These are phyloP conservation scores for Xylaria sp. DNA, from an alignment of 2,329 filamentous ascomycete species.

Conservation along the genomic window DNA sequence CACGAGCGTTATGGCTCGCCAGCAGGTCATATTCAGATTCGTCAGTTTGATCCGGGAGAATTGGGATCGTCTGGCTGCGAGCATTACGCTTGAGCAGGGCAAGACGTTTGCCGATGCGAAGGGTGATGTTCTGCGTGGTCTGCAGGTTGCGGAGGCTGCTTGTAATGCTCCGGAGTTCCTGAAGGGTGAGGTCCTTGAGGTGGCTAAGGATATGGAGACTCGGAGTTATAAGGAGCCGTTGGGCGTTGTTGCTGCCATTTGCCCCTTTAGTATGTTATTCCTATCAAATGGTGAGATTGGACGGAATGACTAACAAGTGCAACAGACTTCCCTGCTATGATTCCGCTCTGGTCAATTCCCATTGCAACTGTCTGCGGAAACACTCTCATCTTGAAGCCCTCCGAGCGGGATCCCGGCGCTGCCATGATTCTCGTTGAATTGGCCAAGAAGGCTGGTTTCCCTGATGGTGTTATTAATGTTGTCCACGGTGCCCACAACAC, in stretches of 20 bases:
- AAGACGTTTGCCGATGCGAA: slow-evolving; percentile 81
- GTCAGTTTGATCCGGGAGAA: slow-evolving; percentile 74
- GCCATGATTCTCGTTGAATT: slow-evolving; percentile 82
- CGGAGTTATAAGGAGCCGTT: slow-evolving; percentile 75
- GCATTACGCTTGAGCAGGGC: slow-evolving; percentile 82
- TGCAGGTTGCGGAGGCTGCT: slow-evolving; percentile 80
- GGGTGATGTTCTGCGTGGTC: slow-evolving; percentile 73
- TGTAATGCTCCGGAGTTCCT: slow-evolving; percentile 76
- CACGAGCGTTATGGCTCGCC: slow-evolving; percentile 66
- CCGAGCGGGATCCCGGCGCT: slow-evolving; percentile 77
- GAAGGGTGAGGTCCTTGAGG: slow-evolving; percentile 78
- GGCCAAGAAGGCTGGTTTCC: slow-evolving; percentile 73
- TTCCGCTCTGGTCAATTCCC: slow-evolving; percentile 85
- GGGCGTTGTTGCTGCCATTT: slow-evolving; percentile 77
- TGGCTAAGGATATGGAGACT: slow-evolving; percentile 87
- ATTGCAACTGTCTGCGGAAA: slow-evolving; percentile 81
- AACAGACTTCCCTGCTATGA: slow-evolving; percentile 83
- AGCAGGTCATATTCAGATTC: slow-evolving; percentile 86
- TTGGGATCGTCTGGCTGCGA: slow-evolving; percentile 78
- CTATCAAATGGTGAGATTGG: neutral
- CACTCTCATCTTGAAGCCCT: slow-evolving; percentile 79
- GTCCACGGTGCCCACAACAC: slow-evolving; percentile 75
- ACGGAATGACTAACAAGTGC: slow-evolving; percentile 2
- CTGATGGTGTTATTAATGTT: slow-evolving; percentile 74
- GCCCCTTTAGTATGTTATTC: slow-evolving; percentile 67